Conservation (phyloP, 2,329 filamentous ascomycete genomes). For the Metarhizium robertsii region DNA sequence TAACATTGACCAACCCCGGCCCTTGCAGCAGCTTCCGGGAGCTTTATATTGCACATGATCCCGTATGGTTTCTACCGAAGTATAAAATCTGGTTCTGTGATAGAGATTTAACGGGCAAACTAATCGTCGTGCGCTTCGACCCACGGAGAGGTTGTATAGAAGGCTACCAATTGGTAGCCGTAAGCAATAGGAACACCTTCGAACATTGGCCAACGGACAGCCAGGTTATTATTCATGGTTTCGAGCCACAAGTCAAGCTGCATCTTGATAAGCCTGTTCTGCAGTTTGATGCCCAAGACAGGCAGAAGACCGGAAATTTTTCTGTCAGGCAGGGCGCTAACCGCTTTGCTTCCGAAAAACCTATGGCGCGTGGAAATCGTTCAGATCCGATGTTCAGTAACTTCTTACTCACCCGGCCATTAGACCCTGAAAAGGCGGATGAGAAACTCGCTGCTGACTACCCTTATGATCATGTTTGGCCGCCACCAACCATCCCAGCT, state of each 20-base stretch:
- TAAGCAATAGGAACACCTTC: conserved; percentile 43
- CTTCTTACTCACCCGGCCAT: conserved; percentile 54
- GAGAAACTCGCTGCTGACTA: conserved; percentile 21
- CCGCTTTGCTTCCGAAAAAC: conserved; percentile 40
- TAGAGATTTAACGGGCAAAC: conserved; percentile 59
- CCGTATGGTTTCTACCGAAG: conserved; percentile 74
- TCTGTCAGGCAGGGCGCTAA: conserved; percentile 16
- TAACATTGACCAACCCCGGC: conserved; percentile 40
- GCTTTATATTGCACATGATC: conserved; percentile 66
- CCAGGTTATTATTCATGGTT: conserved; percentile 61
- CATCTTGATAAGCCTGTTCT: conserved; percentile 68
- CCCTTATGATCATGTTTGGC: conserved; percentile 59
- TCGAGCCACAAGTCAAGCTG: conserved; percentile 59
- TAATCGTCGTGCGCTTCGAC: conserved; percentile 72
- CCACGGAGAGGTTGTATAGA: conserved; percentile 66
- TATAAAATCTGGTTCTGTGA: conserved; percentile 84
- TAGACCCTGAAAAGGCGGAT: conserved; percentile 26
- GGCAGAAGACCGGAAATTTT: conserved; percentile 13
- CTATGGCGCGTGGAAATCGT: conserved; percentile 39
- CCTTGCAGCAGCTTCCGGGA: conserved; percentile 58
- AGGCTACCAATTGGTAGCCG: conserved; percentile 65
- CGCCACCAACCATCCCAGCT: conserved; percentile 61
- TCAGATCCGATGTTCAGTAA: conserved; percentile 50
- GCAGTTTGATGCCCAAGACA: conserved; percentile 33
- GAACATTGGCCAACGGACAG: conserved; percentile 56